These are phyloP conservation scores for Aspergillus fumigatus DNA, from an alignment of 2,329 filamentous ascomycete genomes.

Conservation along the genomic window DNA sequence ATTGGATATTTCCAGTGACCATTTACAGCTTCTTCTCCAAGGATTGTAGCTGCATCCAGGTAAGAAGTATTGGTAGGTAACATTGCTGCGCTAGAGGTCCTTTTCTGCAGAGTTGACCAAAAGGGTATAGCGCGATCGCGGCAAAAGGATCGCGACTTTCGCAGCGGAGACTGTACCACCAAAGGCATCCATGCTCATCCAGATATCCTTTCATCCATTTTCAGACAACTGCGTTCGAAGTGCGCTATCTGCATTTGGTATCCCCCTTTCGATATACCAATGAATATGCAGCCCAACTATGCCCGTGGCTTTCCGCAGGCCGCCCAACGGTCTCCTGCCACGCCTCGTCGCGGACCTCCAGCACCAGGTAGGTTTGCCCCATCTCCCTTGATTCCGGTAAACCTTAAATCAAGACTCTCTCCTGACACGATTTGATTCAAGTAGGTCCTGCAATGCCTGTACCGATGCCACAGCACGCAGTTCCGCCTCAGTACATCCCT, in stretches of 20 bases:
- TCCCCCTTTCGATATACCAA: constrained; percentile 11
- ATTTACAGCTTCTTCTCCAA: neutral
- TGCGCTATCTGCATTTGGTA: neutral
- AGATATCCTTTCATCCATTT: constrained; percentile 1
- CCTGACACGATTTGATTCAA: constrained; percentile 12
- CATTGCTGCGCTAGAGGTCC: too few species aligned
- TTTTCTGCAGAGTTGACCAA: constrained; percentile 15
- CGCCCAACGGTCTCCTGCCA: constrained; percentile 39
- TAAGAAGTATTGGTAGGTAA: too few species aligned
- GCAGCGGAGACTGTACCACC: constrained; percentile 10
- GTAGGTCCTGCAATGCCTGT: constrained; percentile 31
- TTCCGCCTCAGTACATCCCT: constrained; percentile 35
- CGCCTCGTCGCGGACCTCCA: constrained; percentile 37
- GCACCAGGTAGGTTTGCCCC: constrained; percentile 32
- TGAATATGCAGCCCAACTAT: constrained; percentile 42
- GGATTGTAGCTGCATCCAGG: neutral
- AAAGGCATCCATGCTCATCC: constrained; percentile 9
- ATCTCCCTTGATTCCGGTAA: constrained; percentile 8
- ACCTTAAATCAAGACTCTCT: constrained; percentile 10
- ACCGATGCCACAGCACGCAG: constrained; percentile 33
- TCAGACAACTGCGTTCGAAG: constrained; percentile 9
- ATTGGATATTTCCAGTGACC: neutral
- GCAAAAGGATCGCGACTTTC: constrained; percentile 34
- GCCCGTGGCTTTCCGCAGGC: constrained; percentile 37
- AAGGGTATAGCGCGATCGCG: constrained; percentile 32